Percentiles rank a stretch among this genome's conserved stretches.
Evolutionary conservation across 192 early-diverging fungal genomes (phyloP).

Genomic region (Coemansia sp.): DNA sequence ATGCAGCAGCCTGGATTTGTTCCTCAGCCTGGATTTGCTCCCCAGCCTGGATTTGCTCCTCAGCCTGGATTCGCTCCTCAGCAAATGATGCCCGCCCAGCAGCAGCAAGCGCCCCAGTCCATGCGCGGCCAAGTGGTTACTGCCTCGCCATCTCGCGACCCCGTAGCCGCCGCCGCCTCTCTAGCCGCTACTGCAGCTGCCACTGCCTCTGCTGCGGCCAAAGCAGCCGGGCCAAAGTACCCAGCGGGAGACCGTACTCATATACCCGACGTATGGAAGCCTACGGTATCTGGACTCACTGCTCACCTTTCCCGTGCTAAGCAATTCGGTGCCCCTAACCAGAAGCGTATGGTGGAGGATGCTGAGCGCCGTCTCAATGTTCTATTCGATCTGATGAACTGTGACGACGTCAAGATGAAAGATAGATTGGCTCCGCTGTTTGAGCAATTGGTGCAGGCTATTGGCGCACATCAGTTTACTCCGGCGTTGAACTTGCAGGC

Average conservation of each 20-base stretch:
- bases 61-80: constrained; percentile 23
- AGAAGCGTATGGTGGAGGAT: constrained; percentile 80
- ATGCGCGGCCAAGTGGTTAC: constrained; percentile 37
- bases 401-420: constrained; percentile 65
- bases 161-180: not conserved
- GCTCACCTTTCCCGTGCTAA: constrained; percentile 61
- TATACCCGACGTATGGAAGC: constrained; percentile 73
- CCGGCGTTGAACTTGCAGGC: constrained; percentile 64
- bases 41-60: constrained; percentile 14
- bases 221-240: constrained; percentile 41
- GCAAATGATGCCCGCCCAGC: constrained; percentile 38
- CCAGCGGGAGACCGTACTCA: constrained; percentile 83
- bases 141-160: constrained; percentile 7
- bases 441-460: constrained; percentile 63
- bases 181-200: not conserved
- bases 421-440: constrained; percentile 63
- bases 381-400: constrained; percentile 88
- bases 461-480: constrained; percentile 59
- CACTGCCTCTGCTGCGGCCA: constrained; percentile 6
- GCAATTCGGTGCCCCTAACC: constrained; percentile 61
- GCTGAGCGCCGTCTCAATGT: constrained; percentile 79
- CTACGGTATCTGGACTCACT: constrained; percentile 60
- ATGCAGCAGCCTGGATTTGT: constrained; percentile 27
- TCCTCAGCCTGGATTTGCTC: not conserved
- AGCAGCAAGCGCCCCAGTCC: constrained; percentile 12